Base-by-base conservation (phyloP, 768 basidiomycete genomes). In the Leccinum arenicola region DNA sequence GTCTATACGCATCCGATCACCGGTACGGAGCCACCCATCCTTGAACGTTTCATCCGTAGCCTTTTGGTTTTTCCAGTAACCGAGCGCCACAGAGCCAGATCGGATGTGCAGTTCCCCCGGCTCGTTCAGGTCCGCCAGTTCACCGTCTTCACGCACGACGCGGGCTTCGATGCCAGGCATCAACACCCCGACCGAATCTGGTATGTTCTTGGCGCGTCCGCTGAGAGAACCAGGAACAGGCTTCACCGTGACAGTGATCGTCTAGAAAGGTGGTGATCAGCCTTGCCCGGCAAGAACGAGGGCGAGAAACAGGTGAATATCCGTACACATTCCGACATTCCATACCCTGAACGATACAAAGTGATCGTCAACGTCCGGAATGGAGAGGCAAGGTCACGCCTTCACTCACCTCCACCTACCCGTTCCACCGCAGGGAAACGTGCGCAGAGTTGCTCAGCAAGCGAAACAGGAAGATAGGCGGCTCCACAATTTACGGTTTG, bases 21-120 rank as follows among this genome's bases (percentile, higher is more conserved):
- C 91, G 0, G 89, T 92, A 55, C 76, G 77, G 25, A 93, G 64
- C 91, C 91, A 93, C 19, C 89, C 88, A 49, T 82, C 77, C 12
- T 56, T 63, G 66, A 92, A 93, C 1, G 89, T 86, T 64, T 84
- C 83, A 52, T 74, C 74, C 25, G 83, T 89, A 0, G 88, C 86
- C 59, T 81, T 77, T 52, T 83, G 80, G 67, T 92, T 87, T 49
- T 84, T 82, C 83, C 83, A 87, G 69, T 93, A 93, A 0, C 91
- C 91, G 0, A 83, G 67, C 0, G 83, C 81, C 29, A 90, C 69
- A 60, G 83, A 87, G 0, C 58, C 68, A 15, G 86, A 80, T 38
- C 75, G 77, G 9, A 91, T 65, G 74, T 81, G 84, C 5, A 92
- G 72, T 62, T 93, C 88, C 1, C 88, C 91, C 0, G 80, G 73